phyloP scores from a whole-genome alignment of 495 filamentous ascomycete species.

The Immersiella caudata region DNA sequence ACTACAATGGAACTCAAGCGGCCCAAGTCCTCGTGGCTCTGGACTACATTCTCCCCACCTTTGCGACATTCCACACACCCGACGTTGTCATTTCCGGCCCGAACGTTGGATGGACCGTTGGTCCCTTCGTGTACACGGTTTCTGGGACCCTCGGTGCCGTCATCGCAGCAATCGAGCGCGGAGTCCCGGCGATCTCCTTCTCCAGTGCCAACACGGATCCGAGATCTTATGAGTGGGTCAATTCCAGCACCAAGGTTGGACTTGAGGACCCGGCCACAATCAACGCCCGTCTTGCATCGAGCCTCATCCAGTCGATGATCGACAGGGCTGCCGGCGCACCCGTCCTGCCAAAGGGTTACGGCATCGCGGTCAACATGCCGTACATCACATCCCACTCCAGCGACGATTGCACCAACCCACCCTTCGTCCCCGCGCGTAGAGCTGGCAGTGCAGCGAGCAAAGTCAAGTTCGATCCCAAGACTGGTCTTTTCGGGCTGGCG shows the following conservation, averaged over 20 bases:
- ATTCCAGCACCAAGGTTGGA: constrained; percentile 30
- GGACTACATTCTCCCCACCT: constrained; percentile 54
- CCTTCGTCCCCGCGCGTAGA: constrained; percentile 39
- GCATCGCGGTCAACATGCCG: constrained; percentile 41
- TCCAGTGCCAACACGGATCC: constrained; percentile 32
- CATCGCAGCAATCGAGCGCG: constrained; percentile 43
- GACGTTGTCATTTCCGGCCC: constrained; percentile 49
- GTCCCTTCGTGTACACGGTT: constrained; percentile 43
- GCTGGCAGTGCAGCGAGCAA: constrained; percentile 32
- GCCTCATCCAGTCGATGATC: constrained; percentile 38
- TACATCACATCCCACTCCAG: constrained; percentile 38
- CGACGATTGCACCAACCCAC: constrained; percentile 38
- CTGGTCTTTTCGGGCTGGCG: constrained; percentile 37
- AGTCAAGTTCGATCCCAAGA: constrained; percentile 36
- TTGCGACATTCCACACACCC: constrained; percentile 38
- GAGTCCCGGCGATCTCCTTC: constrained; percentile 44
- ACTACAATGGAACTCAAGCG: constrained; percentile 51
- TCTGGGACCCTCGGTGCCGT: constrained; percentile 44
- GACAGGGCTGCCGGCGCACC: constrained; percentile 30
- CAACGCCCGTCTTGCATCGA: constrained; percentile 38
- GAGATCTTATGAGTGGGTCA: constrained; percentile 33
- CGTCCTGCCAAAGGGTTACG: constrained; percentile 44
- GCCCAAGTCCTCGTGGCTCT: constrained; percentile 46
- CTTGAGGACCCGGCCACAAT: constrained; percentile 37
- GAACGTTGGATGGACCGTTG: constrained; percentile 44